phyloP scores from a whole-genome alignment of 805 yeast species.

The Naumovozyma castellii region DNA sequence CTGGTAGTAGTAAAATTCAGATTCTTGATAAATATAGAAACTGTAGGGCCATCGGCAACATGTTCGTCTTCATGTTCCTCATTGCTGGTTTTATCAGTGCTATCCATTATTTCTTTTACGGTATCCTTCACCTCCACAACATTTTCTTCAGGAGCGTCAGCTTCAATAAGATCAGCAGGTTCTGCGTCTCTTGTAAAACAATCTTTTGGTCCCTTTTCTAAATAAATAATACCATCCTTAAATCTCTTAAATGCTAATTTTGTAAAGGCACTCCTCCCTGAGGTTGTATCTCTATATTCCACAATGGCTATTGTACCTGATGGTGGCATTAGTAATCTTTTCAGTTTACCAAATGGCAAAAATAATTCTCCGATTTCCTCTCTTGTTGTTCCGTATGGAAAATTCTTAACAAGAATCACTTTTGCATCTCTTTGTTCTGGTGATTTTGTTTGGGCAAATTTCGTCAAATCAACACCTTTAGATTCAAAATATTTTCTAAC shows the following conservation, averaged over 20 bases:
- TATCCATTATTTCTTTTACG: constrained; percentile 30
- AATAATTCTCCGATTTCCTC: constrained; percentile 80
- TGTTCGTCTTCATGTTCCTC: constrained; percentile 31
- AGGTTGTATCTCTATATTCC: constrained; percentile 72
- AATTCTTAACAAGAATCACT: constrained; percentile 76
- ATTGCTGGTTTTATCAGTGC: constrained; percentile 37
- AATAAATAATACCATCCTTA: constrained; percentile 75
- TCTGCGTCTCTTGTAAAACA: constrained; percentile 57
- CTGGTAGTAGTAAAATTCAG: constrained; percentile 75
- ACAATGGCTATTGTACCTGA: constrained; percentile 93
- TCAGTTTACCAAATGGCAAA: constrained; percentile 66
- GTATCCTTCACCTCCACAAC: constrained; percentile 29
- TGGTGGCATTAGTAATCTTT: constrained; percentile 84
- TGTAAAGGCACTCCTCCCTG: constrained; percentile 83
- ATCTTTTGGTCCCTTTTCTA: constrained; percentile 89
- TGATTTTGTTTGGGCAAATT: constrained; percentile 43
- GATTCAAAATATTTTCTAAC: constrained; percentile 79
- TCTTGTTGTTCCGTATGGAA: constrained; percentile 76
- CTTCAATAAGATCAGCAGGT: constrained; percentile 28
- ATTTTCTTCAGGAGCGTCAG: constrained; percentile 22
- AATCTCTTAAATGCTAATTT: constrained; percentile 81
- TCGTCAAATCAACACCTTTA: constrained; percentile 74
- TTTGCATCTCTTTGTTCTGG: constrained; percentile 61
- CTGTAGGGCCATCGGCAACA: constrained; percentile 58
- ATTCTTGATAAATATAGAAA: constrained; percentile 85